Percentiles rank a stretch among this genome's conserved stretches.
phyloP scores from a whole-genome alignment of 805 yeast species.

The Saturnispora zaruensis region DNA sequence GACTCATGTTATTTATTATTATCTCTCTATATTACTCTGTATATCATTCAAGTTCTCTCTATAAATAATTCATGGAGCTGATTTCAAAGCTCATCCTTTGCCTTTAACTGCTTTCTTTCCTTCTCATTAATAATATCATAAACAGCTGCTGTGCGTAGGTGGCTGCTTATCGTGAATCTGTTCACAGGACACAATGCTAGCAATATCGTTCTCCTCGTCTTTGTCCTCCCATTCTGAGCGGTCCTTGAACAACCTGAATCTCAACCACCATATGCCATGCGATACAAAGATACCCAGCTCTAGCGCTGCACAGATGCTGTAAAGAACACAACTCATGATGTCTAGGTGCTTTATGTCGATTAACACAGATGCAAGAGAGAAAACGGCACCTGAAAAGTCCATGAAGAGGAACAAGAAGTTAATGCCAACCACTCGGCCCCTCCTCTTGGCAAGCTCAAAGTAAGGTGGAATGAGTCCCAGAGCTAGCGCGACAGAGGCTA shows the following conservation, averaged over 20 bases:
- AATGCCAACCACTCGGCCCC: slow-evolving; percentile 48
- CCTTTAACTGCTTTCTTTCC: neutral
- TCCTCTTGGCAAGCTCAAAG: slow-evolving; percentile 42
- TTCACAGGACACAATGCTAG: neutral
- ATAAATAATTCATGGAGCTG: slow-evolving; percentile 2
- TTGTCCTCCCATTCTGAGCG: slow-evolving; percentile 4
- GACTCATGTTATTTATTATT: neutral
- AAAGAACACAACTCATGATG: slow-evolving; percentile 69
- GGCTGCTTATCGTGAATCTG: neutral
- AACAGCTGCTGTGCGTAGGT: neutral
- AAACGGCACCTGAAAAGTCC: slow-evolving; percentile 47
- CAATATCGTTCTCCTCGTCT: neutral
- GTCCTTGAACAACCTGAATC: slow-evolving; percentile 27
- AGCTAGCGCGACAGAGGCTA: slow-evolving; percentile 42
- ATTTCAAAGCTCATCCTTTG: neutral
- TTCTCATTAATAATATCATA: neutral
- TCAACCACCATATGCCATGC: slow-evolving; percentile 61
- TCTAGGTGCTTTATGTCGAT: slow-evolving; percentile 47
- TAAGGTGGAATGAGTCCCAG: slow-evolving; percentile 49
- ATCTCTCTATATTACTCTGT: slow-evolving; percentile 3
- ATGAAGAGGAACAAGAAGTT: slow-evolving; percentile 42
- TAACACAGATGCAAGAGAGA: slow-evolving; percentile 58
- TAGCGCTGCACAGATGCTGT: slow-evolving; percentile 60
- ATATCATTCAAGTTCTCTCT: slow-evolving; percentile 3
- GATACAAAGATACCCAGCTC: slow-evolving; percentile 71